These are phyloP conservation scores for Leishmania amazonensis DNA, from an alignment of 208 protist species.

Conservation along the genomic window DNA sequence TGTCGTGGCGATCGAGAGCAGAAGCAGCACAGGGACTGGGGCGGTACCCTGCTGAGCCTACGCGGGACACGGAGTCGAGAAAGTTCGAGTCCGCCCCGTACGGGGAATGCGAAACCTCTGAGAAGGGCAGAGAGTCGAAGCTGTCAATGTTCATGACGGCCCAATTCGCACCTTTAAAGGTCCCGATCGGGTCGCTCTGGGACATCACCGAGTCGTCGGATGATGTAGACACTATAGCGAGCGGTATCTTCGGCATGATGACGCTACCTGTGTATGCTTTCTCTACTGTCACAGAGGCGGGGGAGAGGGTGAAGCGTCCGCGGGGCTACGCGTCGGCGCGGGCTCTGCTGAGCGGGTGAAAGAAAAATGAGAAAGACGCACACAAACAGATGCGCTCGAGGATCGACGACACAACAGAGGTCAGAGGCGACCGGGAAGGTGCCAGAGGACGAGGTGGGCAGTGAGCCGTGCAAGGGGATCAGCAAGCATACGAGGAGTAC, in stretches of 20 bases:
- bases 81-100: constrained; percentile 39
- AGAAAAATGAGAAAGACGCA: not conserved
- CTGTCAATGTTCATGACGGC: constrained; percentile 29
- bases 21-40: not conserved
- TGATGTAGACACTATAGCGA: constrained; percentile 15
- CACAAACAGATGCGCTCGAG: not conserved
- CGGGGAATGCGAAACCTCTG: constrained; percentile 42
- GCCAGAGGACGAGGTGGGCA: not conserved
- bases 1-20: not conserved
- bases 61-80: constrained; percentile 27
- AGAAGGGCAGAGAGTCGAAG: constrained; percentile 48
- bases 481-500: not conserved
- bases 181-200: constrained; percentile 1
- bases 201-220: constrained; percentile 21
- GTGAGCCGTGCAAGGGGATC: no score
- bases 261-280: not conserved
- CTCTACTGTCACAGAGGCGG: not conserved
- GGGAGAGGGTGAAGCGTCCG: not conserved
- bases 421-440: not conserved
- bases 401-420: not conserved
- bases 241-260: constrained; percentile 21
- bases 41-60: constrained; percentile 1
- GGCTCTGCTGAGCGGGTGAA: not conserved
- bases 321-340: not conserved
- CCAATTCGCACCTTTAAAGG: constrained; percentile 28